These are phyloP conservation scores for Spathaspora arborariae DNA, from an alignment of 805 yeast genomes.

Conservation along the genomic window DNA sequence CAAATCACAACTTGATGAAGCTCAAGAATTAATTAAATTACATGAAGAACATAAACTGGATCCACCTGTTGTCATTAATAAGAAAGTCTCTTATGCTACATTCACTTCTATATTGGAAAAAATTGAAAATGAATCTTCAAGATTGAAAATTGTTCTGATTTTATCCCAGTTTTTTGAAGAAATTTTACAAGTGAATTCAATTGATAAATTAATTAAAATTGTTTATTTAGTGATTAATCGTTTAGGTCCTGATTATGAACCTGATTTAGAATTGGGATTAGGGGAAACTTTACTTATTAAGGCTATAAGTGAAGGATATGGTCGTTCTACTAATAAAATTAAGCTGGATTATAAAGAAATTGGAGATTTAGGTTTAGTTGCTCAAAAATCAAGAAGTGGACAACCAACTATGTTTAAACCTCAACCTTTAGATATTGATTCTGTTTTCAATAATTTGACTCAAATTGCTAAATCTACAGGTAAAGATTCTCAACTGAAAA, in stretches of 20 bases:
- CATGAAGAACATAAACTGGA: constrained; percentile 4
- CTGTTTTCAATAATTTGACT: constrained; percentile 70
- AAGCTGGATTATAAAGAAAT: constrained; percentile 69
- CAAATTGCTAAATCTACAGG: constrained; percentile 79
- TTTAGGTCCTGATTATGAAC: constrained; percentile 91
- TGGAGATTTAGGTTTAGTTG: constrained; percentile 91
- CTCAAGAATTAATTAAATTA: constrained; percentile 9
- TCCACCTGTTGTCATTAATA: background rate
- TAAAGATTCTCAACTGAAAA: constrained; percentile 72
- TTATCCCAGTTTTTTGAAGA: constrained; percentile 70
- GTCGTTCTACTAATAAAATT: constrained; percentile 67
- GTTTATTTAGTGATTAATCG: constrained; percentile 85
- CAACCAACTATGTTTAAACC: constrained; percentile 96
- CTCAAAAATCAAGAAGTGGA: constrained; percentile 73
- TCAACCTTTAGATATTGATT: constrained; percentile 65
- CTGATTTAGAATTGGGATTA: constrained; percentile 84
- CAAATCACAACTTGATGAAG: constrained; percentile 10
- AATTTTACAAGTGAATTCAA: constrained; percentile 46
- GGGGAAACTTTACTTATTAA: constrained; percentile 89
- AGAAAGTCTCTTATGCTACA: constrained; percentile 31
- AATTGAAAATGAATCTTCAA: constrained; percentile 75
- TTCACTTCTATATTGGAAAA: constrained; percentile 67
- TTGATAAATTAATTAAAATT: constrained; percentile 57
- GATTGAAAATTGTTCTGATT: constrained; percentile 75
- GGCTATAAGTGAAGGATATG: constrained; percentile 87